Conservation (phyloP, 306 rosid genomes). For the Cyclanthera cordifolia region DNA sequence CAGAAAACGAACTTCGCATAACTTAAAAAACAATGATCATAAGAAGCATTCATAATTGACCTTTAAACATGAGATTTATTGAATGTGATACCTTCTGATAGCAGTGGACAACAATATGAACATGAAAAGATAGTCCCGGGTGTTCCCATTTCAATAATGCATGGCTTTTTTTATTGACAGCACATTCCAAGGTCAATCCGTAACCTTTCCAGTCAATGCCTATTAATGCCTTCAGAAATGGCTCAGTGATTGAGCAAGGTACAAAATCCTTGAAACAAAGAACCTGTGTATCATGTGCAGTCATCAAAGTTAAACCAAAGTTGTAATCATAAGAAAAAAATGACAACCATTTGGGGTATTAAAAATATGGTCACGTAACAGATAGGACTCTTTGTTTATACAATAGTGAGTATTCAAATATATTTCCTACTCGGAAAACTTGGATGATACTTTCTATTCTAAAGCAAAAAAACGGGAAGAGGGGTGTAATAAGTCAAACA, state of each 20-base stretch:
- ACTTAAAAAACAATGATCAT: not conserved
- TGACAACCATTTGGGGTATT: no score
- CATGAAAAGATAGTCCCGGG: slow-evolving; percentile 38
- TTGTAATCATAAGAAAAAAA: slow-evolving; percentile 5
- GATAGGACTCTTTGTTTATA: no score
- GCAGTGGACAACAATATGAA: slow-evolving; percentile 63
- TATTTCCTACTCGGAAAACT: no score
- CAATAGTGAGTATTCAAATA: no score
- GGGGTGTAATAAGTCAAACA: slow-evolving; percentile 12
- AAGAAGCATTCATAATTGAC: not conserved
- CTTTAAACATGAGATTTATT: not conserved
- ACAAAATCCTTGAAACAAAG: slow-evolving; percentile 58
- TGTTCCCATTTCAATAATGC: slow-evolving; percentile 65
- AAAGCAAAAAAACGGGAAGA: not conserved
- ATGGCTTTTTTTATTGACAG: slow-evolving; percentile 36
- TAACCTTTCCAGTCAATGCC: slow-evolving; percentile 63
- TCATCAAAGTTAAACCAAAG: slow-evolving; percentile 15
- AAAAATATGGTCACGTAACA: no score
- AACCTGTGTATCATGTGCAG: slow-evolving; percentile 37
- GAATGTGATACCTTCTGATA: slow-evolving; percentile 54
- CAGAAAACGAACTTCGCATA: not conserved
- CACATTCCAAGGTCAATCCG: slow-evolving; percentile 48
- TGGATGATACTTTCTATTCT: no score
- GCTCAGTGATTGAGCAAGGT: slow-evolving; percentile 35
- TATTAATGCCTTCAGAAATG: slow-evolving; percentile 52